Evolutionary conservation across 1,284 basidiomycete genomes (phyloP).

Genomic region (Papiliotrema terrestris): DNA sequence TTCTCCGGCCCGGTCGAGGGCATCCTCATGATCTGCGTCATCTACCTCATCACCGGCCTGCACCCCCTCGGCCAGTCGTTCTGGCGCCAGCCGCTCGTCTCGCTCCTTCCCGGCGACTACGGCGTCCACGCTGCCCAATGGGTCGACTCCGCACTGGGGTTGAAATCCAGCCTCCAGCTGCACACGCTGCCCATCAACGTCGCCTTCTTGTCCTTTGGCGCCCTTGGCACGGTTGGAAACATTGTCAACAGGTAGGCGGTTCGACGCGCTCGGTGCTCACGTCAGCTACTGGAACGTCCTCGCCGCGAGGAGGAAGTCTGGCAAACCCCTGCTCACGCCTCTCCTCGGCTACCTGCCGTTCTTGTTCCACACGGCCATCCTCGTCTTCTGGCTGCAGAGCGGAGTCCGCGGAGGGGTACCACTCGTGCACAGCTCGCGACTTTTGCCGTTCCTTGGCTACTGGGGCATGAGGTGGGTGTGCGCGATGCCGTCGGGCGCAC

Average conservation of each 20-base stretch:
- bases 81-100: conserved; percentile 57
- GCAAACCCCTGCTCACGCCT: conserved; percentile 56
- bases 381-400: conserved; percentile 71
- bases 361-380: conserved; percentile 62
- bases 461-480: conserved; percentile 69
- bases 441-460: conserved; percentile 81
- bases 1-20: conserved; percentile 97
- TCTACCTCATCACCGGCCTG: conserved; percentile 70
- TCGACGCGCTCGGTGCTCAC: neutral
- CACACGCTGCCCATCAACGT: conserved; percentile 74
- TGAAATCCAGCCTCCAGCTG: conserved; percentile 27
- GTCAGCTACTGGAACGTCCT: conserved; percentile 72
- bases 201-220: conserved; percentile 78
- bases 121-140: conserved; percentile 14
- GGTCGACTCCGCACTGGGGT: conserved; percentile 30
- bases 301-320: conserved; percentile 52
- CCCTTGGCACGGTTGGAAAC: conserved; percentile 73
- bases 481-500: neutral
- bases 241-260: conserved; percentile 63
- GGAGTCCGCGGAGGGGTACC: conserved; percentile 56
- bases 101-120: conserved; percentile 27
- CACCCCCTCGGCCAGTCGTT: conserved; percentile 64
- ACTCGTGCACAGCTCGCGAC: conserved; percentile 56
- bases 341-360: conserved; percentile 78
- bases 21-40: conserved; percentile 76